Conservation (phyloP, 83 land plant species). For the Picea mariana region DNA sequence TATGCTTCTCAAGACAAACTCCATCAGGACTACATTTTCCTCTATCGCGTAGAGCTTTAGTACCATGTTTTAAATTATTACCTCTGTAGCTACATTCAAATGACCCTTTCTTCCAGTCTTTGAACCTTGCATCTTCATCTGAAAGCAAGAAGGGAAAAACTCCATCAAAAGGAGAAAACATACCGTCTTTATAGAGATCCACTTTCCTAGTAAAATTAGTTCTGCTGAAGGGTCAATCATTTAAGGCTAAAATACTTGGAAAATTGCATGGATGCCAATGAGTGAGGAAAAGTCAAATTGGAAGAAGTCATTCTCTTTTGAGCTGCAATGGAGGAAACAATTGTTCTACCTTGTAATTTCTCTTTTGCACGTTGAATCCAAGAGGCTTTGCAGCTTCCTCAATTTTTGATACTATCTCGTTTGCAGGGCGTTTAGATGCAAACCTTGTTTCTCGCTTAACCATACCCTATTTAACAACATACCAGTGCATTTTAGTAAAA, state of each 20-base stretch:
- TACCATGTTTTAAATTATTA: background rate
- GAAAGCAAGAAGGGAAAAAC: background rate
- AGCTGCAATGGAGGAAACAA: too few relatives aligned
- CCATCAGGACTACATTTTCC: background rate
- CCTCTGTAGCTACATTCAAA: slow-evolving; percentile 91
- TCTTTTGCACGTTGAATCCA: slow-evolving; percentile 89
- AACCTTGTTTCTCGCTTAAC: slow-evolving; percentile 88
- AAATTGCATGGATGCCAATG: too few relatives aligned
- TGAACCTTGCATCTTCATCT: slow-evolving; percentile 90
- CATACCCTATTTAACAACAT: slow-evolving; percentile 44
- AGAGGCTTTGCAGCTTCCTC: slow-evolving; percentile 96
- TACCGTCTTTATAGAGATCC: too few relatives aligned
- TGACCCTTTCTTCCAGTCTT: slow-evolving; percentile 93
- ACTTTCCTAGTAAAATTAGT: too few relatives aligned
- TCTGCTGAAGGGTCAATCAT: too few relatives aligned
- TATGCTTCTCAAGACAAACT: background rate
- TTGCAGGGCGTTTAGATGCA: slow-evolving; percentile 81
- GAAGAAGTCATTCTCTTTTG: too few relatives aligned
- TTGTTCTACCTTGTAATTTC: slow-evolving; percentile 73
- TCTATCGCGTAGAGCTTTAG: background rate
- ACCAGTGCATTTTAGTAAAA: too few relatives aligned
- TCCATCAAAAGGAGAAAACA: too few relatives aligned
- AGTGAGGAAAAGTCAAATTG: too few relatives aligned
- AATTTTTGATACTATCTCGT: slow-evolving; percentile 85
- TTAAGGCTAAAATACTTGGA: too few relatives aligned